Conservation (phyloP, 1,139 yeast species). For the Dujonia santamariae region DNA sequence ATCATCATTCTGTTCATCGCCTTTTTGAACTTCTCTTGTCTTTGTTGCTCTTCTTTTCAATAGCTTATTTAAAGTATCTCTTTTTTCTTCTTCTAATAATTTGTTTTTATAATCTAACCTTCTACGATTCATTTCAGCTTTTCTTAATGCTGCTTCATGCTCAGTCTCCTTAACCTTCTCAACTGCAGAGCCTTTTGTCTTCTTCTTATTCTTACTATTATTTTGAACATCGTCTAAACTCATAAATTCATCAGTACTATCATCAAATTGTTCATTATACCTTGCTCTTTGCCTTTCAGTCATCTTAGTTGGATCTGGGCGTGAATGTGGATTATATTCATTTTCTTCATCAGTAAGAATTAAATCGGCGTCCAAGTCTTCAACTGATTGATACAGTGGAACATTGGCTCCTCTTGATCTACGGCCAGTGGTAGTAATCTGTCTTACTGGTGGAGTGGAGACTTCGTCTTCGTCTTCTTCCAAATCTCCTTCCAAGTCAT, state of each 20-base stretch:
- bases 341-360: constrained; percentile 43
- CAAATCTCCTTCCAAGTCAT: constrained; percentile 23
- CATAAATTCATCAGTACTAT: constrained; percentile 10
- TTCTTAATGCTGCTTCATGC: constrained; percentile 76
- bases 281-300: constrained; percentile 61
- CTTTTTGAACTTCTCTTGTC: constrained; percentile 37
- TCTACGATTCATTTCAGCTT: constrained; percentile 87
- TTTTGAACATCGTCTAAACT: constrained; percentile 11
- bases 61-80: constrained; percentile 82
- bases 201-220: constrained; percentile 17
- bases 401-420: constrained; percentile 5
- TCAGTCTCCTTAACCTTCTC: constrained; percentile 62
- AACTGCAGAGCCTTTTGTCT: too few relatives aligned
- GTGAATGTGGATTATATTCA: constrained; percentile 39
- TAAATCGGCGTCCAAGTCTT: constrained; percentile 37
- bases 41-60: constrained; percentile 79
- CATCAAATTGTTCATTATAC: constrained; percentile 30
- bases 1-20: constrained; percentile 28
- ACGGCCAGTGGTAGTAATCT: constrained; percentile 6
- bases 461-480: constrained; percentile 24
- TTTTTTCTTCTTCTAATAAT: constrained; percentile 86
- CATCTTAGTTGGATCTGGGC: constrained; percentile 52
- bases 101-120: constrained; percentile 83
- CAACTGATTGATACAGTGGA: constrained; percentile 17
- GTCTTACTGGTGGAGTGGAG: constrained; percentile 3